Evolutionary conservation across 2,329 filamentous ascomycete species (phyloP).

Genomic region (Aspergillus ibericus): DNA sequence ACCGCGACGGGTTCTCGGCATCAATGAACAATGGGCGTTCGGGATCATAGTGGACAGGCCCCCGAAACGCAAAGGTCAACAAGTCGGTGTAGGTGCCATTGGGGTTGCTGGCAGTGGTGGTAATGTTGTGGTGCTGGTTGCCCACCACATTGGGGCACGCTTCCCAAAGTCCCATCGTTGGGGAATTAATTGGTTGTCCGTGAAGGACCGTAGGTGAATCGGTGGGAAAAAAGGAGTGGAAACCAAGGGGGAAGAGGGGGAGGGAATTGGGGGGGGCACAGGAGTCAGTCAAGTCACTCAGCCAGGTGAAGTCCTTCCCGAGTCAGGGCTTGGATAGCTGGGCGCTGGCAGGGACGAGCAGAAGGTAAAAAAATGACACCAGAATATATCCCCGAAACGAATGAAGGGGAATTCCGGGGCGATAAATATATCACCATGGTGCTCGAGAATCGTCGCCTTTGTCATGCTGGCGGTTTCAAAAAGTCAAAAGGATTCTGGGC

Average conservation of each 20-base stretch:
- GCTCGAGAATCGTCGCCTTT: constrained; percentile 10
- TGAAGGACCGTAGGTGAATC: not conserved
- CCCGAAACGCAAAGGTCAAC: constrained; percentile 43
- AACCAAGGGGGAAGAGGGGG: not conserved
- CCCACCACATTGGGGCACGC: constrained; percentile 15
- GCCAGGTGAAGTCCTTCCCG: not conserved
- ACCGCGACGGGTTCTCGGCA: constrained; percentile 39
- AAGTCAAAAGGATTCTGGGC: not conserved
- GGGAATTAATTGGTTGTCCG: constrained; percentile 3
- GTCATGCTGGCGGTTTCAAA: constrained; percentile 17
- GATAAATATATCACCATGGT: constrained; percentile 21
- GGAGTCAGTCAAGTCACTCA: not conserved
- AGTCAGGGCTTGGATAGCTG: not conserved
- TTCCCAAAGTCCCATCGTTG: constrained; percentile 27
- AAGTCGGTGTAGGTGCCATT: constrained; percentile 37
- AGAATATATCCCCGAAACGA: not conserved
- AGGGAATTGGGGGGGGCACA: not conserved
- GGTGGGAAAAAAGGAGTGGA: not conserved
- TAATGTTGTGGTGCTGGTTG: not conserved
- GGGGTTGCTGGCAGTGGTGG: not conserved
- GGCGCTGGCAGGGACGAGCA: not conserved
- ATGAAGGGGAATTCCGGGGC: constrained; percentile 8
- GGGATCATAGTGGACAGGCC: constrained; percentile 35
- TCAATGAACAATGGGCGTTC: constrained; percentile 46
- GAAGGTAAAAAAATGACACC: not conserved